Base-by-base conservation (phyloP, 306 rosid species). In the Trifolium repens region DNA sequence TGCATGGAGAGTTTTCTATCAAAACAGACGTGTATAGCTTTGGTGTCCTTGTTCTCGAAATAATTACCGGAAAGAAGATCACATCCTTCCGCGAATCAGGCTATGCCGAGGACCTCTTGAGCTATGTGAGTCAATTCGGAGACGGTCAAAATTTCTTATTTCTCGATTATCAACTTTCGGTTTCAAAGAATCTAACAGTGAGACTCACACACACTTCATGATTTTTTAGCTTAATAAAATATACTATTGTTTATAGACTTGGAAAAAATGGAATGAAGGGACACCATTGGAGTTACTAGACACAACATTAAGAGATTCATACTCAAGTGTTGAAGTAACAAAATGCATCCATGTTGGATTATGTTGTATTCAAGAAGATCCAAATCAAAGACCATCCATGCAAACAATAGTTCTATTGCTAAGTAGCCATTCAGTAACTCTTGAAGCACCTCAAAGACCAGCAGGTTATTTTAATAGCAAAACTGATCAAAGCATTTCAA, bases 281-380 rank as follows among this genome's bases (percentile, higher is more conserved):
- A 58, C 10, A 14, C 54, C 82, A 6, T 40, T 57, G 22, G 88
- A 85, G 14, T 69, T 85, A 55, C 24, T 84, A 76, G 91, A 87
- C 74, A 76, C 58, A 37, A 46, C 46, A 2, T 8, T 87, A n/a
- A 39, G 73, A 63, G 74, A 74, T 17, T 80, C 82, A 65, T 79
- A 57, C 50, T 68, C 61, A 6, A 78, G 50, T 34, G 66, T n/a
- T 32, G 92, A 88, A 84, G 84, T 90, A 9, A 79, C 13, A 7
- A 84, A 87, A 79, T 87, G 92, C 76, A 79, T 88, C 40, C 79
- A 87, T 5, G 80, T 90, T 15, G 91, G 87, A 6, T 74, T 89
- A 52, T 67, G 78, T n/a, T 85, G 89, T 79, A 83, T 78, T 74
- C 85, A 86, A n/a, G 87, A 87, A 58, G 81, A 82, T 82, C 79